Conservation (phyloP, 1,139 yeast genomes). For the Kazachstania sp. region DNA sequence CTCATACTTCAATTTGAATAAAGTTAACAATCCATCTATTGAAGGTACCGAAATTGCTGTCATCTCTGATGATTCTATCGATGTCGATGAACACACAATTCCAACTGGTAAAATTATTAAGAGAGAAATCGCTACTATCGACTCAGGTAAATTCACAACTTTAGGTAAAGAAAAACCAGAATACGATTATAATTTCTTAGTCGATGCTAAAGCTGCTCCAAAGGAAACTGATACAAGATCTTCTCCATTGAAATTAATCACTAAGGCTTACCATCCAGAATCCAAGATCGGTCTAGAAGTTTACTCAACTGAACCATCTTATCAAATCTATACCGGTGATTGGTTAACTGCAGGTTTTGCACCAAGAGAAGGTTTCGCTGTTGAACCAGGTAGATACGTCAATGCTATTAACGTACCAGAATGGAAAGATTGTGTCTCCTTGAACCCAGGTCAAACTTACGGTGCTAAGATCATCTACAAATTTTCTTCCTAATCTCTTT, state of each 20-base stretch:
- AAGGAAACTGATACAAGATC: slow-evolving; percentile 38
- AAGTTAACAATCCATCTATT: slow-evolving; percentile 23
- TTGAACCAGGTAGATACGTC: slow-evolving; percentile 55
- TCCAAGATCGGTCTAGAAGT: slow-evolving; percentile 39
- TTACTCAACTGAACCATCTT: slow-evolving; percentile 56
- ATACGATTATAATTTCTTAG: slow-evolving; percentile 48
- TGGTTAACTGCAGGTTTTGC: slow-evolving; percentile 34
- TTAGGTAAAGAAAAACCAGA: slow-evolving; percentile 25
- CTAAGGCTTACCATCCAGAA: slow-evolving; percentile 43
- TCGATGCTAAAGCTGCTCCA: slow-evolving; percentile 31
- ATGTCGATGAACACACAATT: slow-evolving; percentile 34
- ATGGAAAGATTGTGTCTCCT: slow-evolving; percentile 46
- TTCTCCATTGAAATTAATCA: slow-evolving; percentile 33
- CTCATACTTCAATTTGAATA: slow-evolving; percentile 45
- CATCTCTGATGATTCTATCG: slow-evolving; percentile 33
- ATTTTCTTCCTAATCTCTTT: slow-evolving; percentile 9
- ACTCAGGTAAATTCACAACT: slow-evolving; percentile 13
- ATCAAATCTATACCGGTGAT: slow-evolving; percentile 62
- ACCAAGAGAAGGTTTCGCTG: slow-evolving; percentile 51
- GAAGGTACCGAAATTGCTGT: slow-evolving; percentile 27
- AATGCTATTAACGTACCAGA: slow-evolving; percentile 44
- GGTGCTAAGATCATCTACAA: slow-evolving; percentile 44
- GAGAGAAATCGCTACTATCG: slow-evolving; percentile 25
- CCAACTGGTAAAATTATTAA: slow-evolving; percentile 45
- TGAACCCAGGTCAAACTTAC: slow-evolving; percentile 46